A percentile compares a stretch with the other conserved stretches of the same genome.
These are phyloP conservation scores for Boletus tylopilopsis DNA, from an alignment of 768 basidiomycete genomes.

Conservation along the genomic window DNA sequence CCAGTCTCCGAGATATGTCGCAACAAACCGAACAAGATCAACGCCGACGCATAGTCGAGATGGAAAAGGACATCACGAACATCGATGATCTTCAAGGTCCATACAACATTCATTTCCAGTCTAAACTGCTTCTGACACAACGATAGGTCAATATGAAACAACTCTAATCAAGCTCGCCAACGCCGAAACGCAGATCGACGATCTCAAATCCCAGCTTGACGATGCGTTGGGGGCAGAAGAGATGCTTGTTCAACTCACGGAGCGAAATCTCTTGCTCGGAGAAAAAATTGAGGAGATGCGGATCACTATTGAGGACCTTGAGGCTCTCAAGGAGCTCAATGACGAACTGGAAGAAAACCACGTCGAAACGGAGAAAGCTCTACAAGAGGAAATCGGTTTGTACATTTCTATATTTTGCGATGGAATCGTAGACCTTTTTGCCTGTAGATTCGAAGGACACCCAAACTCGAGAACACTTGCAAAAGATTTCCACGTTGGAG, in stretches of 20 bases:
- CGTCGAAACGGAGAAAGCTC: slow-evolving; percentile 83
- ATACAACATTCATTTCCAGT: slow-evolving; percentile 1
- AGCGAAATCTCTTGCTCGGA: slow-evolving; percentile 86
- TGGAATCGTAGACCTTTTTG: background rate
- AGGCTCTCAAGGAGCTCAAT: slow-evolving; percentile 91
- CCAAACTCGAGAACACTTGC: slow-evolving; percentile 61
- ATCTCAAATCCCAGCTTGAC: slow-evolving; percentile 91
- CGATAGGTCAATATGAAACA: slow-evolving; percentile 72
- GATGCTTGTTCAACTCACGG: slow-evolving; percentile 92
- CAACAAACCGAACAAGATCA: slow-evolving; percentile 87
- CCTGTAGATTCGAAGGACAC: slow-evolving; percentile 64
- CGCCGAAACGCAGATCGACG: slow-evolving; percentile 89
- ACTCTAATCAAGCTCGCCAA: slow-evolving; percentile 77
- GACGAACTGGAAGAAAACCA: slow-evolving; percentile 98
- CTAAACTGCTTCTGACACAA: slow-evolving; percentile 4
- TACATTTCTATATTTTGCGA: slow-evolving; percentile 14
- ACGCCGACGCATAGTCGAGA: slow-evolving; percentile 71
- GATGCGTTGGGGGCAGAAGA: slow-evolving; percentile 95
- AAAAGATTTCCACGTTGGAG: slow-evolving; percentile 66
- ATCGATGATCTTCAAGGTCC: slow-evolving; percentile 79
- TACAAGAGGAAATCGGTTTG: slow-evolving; percentile 90
- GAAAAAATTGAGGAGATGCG: slow-evolving; percentile 99
- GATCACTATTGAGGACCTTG: slow-evolving; percentile 92
- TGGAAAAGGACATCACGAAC: slow-evolving; percentile 83
- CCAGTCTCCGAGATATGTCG: slow-evolving; percentile 82